A percentile compares a stretch with the other conserved stretches of the same genome.
Evolutionary conservation across 495 filamentous ascomycete species (phyloP).

Genomic region (Aspergillus olivimuriae): DNA sequence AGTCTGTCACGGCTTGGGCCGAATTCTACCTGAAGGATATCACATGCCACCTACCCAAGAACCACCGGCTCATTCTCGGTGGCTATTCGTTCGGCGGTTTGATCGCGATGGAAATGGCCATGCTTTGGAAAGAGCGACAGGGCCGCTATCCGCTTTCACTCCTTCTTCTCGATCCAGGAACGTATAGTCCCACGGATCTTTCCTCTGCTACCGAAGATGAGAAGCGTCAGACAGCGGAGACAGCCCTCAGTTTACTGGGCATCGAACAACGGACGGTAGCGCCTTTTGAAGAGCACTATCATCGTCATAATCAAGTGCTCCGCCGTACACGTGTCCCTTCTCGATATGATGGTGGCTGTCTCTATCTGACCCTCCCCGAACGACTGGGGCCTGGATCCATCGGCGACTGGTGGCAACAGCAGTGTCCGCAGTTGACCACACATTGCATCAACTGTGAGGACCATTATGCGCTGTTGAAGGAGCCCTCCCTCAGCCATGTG

Average conservation of each 20-base stretch:
- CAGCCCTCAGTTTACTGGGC: not conserved
- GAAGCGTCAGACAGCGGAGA: too few relatives aligned
- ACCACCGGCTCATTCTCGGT: not conserved
- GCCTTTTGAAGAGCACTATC: slow-evolving; percentile 1
- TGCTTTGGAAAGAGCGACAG: not conserved
- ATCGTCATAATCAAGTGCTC: not conserved
- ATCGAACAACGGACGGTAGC: not conserved
- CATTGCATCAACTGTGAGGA: slow-evolving; percentile 1
- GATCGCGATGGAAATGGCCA: slow-evolving; percentile 2
- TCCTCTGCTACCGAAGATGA: not conserved
- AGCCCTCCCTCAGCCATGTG: not conserved
- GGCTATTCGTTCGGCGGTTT: slow-evolving; percentile 4
- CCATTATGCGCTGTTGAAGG: slow-evolving; percentile 4
- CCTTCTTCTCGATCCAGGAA: not conserved
- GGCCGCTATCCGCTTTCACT: not conserved
- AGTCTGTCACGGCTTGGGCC: slow-evolving; percentile 1
- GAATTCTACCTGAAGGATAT: slow-evolving; percentile 1
- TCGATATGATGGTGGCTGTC: not conserved
- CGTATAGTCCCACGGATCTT: not conserved
- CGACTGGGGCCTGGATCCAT: not conserved
- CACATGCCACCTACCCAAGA: not conserved
- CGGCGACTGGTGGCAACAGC: not conserved
- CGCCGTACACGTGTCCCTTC: not conserved
- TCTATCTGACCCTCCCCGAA: not conserved
- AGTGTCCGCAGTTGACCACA: not conserved